Conservation (phyloP, 2,329 filamentous ascomycete genomes). For the Aspergillus japonicus region DNA sequence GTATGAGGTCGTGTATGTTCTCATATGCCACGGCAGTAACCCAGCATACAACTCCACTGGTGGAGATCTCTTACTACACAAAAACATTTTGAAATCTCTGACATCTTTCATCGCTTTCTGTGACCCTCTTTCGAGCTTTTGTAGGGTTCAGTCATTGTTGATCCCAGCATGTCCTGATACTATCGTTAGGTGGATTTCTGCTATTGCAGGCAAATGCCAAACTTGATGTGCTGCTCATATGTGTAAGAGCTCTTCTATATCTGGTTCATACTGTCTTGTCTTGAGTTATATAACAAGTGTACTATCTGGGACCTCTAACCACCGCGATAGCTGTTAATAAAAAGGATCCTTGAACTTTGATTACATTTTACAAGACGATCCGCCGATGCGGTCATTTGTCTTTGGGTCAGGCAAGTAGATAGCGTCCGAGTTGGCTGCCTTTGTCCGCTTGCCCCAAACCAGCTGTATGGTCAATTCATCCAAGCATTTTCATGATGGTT, state of each 20-base stretch:
- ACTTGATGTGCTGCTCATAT: neutral
- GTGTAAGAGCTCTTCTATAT: no score
- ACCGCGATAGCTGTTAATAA: no score
- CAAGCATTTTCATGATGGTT: no score
- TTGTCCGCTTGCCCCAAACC: no score
- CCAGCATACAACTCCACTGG: constrained; percentile 24
- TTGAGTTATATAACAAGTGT: neutral
- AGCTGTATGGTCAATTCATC: no score
- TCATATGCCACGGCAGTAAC: constrained; percentile 53
- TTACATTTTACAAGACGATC: no score
- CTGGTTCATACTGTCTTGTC: no score
- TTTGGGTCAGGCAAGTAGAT: no score
- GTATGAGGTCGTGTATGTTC: constrained; percentile 67
- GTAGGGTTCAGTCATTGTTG: constrained; percentile 17
- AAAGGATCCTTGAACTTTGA: no score
- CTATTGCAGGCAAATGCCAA: constrained; percentile 47
- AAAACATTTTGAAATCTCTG: constrained; percentile 16
- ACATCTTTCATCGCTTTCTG: constrained; percentile 27
- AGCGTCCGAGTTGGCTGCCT: no score
- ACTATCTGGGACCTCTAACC: no score
- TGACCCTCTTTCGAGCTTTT: constrained; percentile 15
- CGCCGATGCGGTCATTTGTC: no score
- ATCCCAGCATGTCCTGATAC: constrained; percentile 30
- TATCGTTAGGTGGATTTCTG: constrained; percentile 56
- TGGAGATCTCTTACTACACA: constrained; percentile 10